phyloP scores from a whole-genome alignment of 768 basidiomycete species.

The Stropharia rugosoannulata region DNA sequence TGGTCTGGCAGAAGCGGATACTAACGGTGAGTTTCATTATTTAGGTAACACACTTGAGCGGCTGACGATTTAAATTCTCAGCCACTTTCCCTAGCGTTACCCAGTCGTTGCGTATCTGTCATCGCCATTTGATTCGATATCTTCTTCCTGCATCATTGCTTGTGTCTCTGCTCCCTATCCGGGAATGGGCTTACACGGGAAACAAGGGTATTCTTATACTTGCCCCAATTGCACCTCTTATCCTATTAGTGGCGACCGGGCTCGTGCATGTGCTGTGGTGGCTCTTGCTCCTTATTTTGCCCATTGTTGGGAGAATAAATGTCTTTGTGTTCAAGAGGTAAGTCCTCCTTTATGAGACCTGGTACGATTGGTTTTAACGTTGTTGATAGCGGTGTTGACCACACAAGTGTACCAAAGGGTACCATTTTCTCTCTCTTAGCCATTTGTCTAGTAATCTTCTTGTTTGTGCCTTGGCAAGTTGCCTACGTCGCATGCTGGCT shows the following conservation, averaged over 20 bases:
- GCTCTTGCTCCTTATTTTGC: slow-evolving; percentile 47
- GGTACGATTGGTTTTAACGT: not conserved
- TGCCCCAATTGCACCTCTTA: slow-evolving; percentile 50
- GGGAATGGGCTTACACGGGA: slow-evolving; percentile 57
- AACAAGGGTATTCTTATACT: slow-evolving; percentile 50
- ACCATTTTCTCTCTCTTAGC: slow-evolving; percentile 58
- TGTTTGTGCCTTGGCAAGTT: slow-evolving; percentile 90
- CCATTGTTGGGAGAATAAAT: slow-evolving; percentile 37
- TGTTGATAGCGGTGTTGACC: slow-evolving; percentile 30
- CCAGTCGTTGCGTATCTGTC: slow-evolving; percentile 49
- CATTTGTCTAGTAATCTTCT: slow-evolving; percentile 63
- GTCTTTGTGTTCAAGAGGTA: slow-evolving; percentile 34
- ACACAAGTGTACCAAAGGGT: slow-evolving; percentile 39
- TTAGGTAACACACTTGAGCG: not conserved
- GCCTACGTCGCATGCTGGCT: slow-evolving; percentile 84
- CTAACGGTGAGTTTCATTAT: slow-evolving; percentile 20
- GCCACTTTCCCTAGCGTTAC: slow-evolving; percentile 44
- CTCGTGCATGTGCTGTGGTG: slow-evolving; percentile 63
- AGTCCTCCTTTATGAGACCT: slow-evolving; percentile 11
- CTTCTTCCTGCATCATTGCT: slow-evolving; percentile 44
- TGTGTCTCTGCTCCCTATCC: slow-evolving; percentile 56
- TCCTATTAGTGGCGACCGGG: slow-evolving; percentile 62
- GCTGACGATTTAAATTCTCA: slow-evolving; percentile 14
- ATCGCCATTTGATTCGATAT: slow-evolving; percentile 33
- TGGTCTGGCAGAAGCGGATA: slow-evolving; percentile 42